Evolutionary conservation across 2,329 filamentous ascomycete species (phyloP).

Genomic region (Talaromyces sp.): DNA sequence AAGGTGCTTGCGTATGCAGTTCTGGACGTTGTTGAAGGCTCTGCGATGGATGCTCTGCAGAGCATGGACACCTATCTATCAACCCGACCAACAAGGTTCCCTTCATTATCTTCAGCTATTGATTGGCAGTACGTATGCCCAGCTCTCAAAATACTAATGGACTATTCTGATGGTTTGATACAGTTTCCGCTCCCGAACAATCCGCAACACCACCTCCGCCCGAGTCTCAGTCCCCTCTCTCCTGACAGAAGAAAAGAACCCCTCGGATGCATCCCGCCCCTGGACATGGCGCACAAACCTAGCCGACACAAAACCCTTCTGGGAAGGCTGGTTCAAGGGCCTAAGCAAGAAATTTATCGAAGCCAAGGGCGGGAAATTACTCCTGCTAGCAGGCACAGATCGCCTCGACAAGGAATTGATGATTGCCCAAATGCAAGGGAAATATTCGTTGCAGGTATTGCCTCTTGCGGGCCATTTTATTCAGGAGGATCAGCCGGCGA

Average conservation of each 20-base stretch:
- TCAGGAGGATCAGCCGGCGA: slow-evolving; percentile 89
- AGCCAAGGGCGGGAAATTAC: slow-evolving; percentile 74
- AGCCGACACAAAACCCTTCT: slow-evolving; percentile 77
- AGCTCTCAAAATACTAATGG: not conserved
- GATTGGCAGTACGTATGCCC: slow-evolving; percentile 70
- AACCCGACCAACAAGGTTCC: slow-evolving; percentile 71
- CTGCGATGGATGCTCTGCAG: slow-evolving; percentile 87
- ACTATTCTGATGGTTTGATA: not conserved
- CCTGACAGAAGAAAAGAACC: slow-evolving; percentile 47
- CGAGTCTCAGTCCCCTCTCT: slow-evolving; percentile 80
- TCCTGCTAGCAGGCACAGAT: slow-evolving; percentile 84
- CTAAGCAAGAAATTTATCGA: slow-evolving; percentile 82
- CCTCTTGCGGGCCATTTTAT: slow-evolving; percentile 95
- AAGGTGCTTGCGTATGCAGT: slow-evolving; percentile 80
- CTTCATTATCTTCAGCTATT: slow-evolving; percentile 71
- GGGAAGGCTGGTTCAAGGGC: slow-evolving; percentile 89
- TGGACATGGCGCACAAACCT: slow-evolving; percentile 88
- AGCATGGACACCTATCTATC: slow-evolving; percentile 91
- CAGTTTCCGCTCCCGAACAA: slow-evolving; percentile 71
- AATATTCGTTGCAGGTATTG: slow-evolving; percentile 92
- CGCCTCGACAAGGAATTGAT: slow-evolving; percentile 84
- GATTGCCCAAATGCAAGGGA: slow-evolving; percentile 97
- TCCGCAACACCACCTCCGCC: slow-evolving; percentile 78
- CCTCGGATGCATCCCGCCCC: slow-evolving; percentile 40
- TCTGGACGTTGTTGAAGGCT: slow-evolving; percentile 91